Conservation (phyloP, 2,329 filamentous ascomycete species). For the Aspergillus niger region DNA sequence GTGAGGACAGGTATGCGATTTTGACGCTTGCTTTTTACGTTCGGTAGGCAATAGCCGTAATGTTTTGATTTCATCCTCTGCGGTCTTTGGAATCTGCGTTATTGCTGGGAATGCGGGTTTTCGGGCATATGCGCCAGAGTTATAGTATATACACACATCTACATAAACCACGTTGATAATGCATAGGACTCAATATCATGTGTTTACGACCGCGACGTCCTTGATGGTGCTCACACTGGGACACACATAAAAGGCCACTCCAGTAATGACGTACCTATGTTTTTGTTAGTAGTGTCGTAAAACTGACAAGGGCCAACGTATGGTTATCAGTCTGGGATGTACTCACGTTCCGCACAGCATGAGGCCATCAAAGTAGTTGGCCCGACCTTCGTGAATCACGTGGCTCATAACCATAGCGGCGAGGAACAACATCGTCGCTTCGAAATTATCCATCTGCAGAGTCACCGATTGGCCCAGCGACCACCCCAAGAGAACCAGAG, state of each 20-base stretch:
- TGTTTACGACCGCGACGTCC: background rate
- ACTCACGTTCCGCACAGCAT: conserved; percentile 27
- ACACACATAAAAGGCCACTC: conserved; percentile 20
- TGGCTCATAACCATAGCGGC: conserved; percentile 25
- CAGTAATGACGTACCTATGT: conserved; percentile 20
- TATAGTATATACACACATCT: background rate
- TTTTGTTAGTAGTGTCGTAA: too few relatives aligned
- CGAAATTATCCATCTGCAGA: conserved; percentile 22
- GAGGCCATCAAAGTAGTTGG: conserved; percentile 25
- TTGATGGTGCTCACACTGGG: background rate
- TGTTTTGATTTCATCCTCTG: background rate
- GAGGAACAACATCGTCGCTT: conserved; percentile 21
- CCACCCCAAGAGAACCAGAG: conserved; percentile 19
- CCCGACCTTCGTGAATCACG: conserved; percentile 23
- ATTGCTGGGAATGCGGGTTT: background rate
- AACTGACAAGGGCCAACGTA: background rate
- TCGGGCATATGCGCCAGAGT: too few relatives aligned
- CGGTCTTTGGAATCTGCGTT: background rate
- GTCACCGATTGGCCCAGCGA: conserved; percentile 13
- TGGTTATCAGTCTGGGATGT: background rate
- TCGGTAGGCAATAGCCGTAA: conserved; percentile 2
- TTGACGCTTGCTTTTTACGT: conserved; percentile 16
- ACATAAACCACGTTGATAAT: background rate
- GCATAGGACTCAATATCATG: background rate
- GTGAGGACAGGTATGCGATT: conserved; percentile 12